Conservation (phyloP, 768 basidiomycete genomes). For the Russula earlei region DNA sequence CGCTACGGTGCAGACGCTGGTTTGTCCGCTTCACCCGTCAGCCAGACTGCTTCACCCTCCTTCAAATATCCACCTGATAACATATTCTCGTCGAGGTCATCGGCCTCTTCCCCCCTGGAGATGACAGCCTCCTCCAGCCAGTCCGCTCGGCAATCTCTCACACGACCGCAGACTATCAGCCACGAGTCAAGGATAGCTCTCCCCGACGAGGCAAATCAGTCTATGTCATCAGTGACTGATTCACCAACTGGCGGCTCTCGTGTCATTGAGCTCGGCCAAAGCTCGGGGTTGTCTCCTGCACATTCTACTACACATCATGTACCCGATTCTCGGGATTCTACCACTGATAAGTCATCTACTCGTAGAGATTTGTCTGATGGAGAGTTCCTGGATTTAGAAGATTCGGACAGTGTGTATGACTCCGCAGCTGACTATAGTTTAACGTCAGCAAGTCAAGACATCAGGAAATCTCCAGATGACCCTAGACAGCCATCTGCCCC, state of each 20-base stretch:
- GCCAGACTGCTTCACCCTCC: conserved; percentile 1
- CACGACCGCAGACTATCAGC: conserved; percentile 27
- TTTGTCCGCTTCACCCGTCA: background rate
- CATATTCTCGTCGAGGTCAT: background rate
- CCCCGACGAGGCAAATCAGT: conserved; percentile 68
- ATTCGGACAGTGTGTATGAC: conserved; percentile 35
- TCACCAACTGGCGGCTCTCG: conserved; percentile 50
- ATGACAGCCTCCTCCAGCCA: background rate
- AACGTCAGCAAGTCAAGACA: conserved; percentile 14
- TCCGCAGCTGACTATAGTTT: conserved; percentile 31
- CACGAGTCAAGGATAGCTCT: conserved; percentile 62
- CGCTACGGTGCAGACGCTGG: background rate
- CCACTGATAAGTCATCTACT: conserved; percentile 15
- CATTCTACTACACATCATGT: conserved; percentile 1
- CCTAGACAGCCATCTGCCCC: conserved; percentile 1
- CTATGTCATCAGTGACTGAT: conserved; percentile 59
- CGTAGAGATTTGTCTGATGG: conserved; percentile 24
- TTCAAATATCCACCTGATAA: background rate
- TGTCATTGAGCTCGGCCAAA: conserved; percentile 17
- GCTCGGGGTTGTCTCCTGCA: conserved; percentile 4
- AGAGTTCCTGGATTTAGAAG: conserved; percentile 64
- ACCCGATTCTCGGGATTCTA: conserved; percentile 9
- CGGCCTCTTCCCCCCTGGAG: conserved; percentile 1
- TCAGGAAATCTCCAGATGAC: conserved; percentile 18
- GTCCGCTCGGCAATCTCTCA: background rate